phyloP scores from a whole-genome alignment of 768 basidiomycete species.

The Tylopilus subfusipes region DNA sequence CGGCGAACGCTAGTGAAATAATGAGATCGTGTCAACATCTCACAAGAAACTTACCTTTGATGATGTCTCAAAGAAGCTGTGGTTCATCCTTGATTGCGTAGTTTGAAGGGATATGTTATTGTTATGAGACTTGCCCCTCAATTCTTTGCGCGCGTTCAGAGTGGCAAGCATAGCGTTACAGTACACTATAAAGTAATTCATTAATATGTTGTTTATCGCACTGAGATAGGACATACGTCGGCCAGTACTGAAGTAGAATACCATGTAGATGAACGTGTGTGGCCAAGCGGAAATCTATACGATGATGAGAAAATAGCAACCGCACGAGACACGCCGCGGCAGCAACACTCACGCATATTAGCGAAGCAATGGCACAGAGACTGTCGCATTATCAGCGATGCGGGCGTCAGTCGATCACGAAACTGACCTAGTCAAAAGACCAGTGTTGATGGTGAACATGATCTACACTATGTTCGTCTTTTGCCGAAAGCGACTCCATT shows the following conservation, averaged over 20 bases:
- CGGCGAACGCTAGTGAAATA: conserved; percentile 21
- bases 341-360: background rate
- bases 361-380: conserved; percentile 16
- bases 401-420: background rate
- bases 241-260: conserved; percentile 59
- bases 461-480: conserved; percentile 32
- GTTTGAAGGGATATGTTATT: conserved; percentile 11
- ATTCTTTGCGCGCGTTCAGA: conserved; percentile 51
- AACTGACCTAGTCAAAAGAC: conserved; percentile 32
- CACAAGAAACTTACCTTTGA: conserved; percentile 5
- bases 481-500: background rate
- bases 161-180: conserved; percentile 61
- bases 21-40: background rate
- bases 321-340: background rate
- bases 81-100: conserved; percentile 6
- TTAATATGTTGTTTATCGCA: background rate
- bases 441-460: conserved; percentile 49
- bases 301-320: background rate
- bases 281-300: conserved; percentile 26
- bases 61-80: background rate
- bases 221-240: conserved; percentile 40
- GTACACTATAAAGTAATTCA: conserved; percentile 39
- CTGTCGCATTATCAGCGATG: background rate
- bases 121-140: conserved; percentile 26
- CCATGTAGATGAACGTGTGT: conserved; percentile 51